Conservation (phyloP, 2,329 filamentous ascomycete species). For the Cercospora sp. region DNA sequence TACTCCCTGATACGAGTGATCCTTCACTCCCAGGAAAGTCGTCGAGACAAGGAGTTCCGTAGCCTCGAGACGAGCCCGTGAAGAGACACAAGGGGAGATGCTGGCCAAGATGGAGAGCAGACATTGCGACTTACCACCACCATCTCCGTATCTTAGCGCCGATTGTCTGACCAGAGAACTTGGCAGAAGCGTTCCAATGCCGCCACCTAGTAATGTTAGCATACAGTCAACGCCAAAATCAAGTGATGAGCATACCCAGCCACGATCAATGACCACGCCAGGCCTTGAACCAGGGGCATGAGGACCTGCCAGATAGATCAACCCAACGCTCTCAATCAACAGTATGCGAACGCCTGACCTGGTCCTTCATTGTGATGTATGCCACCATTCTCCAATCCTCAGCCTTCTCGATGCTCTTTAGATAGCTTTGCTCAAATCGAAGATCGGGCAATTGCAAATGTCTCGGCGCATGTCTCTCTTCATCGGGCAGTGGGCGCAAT, state of each 20-base stretch:
- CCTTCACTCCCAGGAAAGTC: neutral
- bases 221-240: neutral
- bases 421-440: constrained; percentile 96
- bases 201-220: constrained; percentile 62
- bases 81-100: neutral
- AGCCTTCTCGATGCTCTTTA: constrained; percentile 80
- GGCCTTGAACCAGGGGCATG: constrained; percentile 82
- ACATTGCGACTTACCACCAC: constrained; percentile 54
- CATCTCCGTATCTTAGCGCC: constrained; percentile 79
- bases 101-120: neutral
- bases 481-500: constrained; percentile 56
- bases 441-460: constrained; percentile 67
- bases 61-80: neutral
- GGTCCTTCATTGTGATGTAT: constrained; percentile 84
- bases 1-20: neutral
- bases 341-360: constrained; percentile 55
- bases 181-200: constrained; percentile 78
- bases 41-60: neutral
- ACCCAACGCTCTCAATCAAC: neutral
- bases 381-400: constrained; percentile 76
- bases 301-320: constrained; percentile 59
- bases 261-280: constrained; percentile 82
- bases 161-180: constrained; percentile 71
- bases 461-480: constrained; percentile 57
- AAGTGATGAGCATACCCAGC: constrained; percentile 48